Base-by-base conservation (phyloP, 2,329 filamentous ascomycete species). In the Ophiocordyceps camponoti-floridani region DNA sequence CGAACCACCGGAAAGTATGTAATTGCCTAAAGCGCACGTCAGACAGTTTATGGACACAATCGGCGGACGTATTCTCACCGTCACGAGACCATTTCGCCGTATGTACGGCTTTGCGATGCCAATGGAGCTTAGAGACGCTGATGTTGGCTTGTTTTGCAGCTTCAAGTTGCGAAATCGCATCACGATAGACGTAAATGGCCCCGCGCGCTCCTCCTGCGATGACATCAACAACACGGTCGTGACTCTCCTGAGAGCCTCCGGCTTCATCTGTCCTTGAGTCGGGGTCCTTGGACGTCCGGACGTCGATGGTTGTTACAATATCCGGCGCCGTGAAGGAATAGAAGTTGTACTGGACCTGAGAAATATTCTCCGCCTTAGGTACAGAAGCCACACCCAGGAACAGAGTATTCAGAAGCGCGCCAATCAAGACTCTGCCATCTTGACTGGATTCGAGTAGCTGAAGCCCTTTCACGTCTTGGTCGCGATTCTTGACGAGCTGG, bases 31-130 rank as follows among this genome's bases (percentile, higher is more conserved):
- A 9, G 43, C 41, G 42, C n/a, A n/a, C 42, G 54, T 66, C 48
- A 66, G 65, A 9, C 2, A 37, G 14, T n/a, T 16, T 9, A 6
- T n/a, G 14, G 2, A 13, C 2, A 14, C 31, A 16, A 7, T 16
- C 14, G 7, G 14, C 2, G 35, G 14, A 35, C 31, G 12, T 14
- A 9, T 28, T 13, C 58, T 38, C 72, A 85, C 89, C 88, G 69
- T 98, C 91, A 52, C 71, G 70, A 13, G 91, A 95, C 84, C 88
- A 96, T 61, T 91, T 94, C 47, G 94, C 70, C 10, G 84, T 74
- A 53, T 83, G 80, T 9, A 95, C 87, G 43, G 81, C 76, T 52
- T 80, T 79, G 53, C 87, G 75, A 61, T 98, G 91, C 91, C 91
- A 98, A 60, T 96, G 91, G 44, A 88, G 69, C 50, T 81, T 82